Conservation (phyloP, 192 early-diverging fungal species). For the Coemansia sp. region DNA sequence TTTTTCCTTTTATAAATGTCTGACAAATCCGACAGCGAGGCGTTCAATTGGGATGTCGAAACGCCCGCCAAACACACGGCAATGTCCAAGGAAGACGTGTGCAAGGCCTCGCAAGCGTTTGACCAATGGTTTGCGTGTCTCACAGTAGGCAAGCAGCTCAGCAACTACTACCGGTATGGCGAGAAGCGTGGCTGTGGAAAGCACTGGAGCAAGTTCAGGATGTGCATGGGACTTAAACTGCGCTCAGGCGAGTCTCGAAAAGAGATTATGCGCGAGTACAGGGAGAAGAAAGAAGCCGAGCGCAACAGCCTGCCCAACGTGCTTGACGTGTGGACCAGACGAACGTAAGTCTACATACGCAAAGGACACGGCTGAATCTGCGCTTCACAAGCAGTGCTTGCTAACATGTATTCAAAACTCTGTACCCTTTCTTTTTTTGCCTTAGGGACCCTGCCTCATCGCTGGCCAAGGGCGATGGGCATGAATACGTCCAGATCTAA, state of each 20-base stretch:
- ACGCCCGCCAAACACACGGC: background rate
- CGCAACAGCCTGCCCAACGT: constrained; percentile 30
- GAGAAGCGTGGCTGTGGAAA: constrained; percentile 38
- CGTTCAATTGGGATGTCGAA: background rate
- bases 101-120: constrained; percentile 46
- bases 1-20: constrained; percentile 1
- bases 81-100: constrained; percentile 11
- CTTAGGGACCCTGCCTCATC: no score
- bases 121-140: constrained; percentile 49
- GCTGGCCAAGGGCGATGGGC: no score
- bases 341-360: constrained; percentile 23
- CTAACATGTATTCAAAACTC: no score
- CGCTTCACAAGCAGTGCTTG: no score
- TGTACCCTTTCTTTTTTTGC: no score
- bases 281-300: constrained; percentile 22
- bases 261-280: constrained; percentile 29
- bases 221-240: constrained; percentile 44
- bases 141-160: constrained; percentile 48
- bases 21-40: background rate
- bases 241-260: constrained; percentile 30
- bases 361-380: no score
- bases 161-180: constrained; percentile 52
- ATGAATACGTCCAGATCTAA: no score
- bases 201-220: constrained; percentile 37
- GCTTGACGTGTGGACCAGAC: constrained; percentile 43